Conservation (phyloP, 805 yeast species). For the Myxozyma mucilagina region DNA sequence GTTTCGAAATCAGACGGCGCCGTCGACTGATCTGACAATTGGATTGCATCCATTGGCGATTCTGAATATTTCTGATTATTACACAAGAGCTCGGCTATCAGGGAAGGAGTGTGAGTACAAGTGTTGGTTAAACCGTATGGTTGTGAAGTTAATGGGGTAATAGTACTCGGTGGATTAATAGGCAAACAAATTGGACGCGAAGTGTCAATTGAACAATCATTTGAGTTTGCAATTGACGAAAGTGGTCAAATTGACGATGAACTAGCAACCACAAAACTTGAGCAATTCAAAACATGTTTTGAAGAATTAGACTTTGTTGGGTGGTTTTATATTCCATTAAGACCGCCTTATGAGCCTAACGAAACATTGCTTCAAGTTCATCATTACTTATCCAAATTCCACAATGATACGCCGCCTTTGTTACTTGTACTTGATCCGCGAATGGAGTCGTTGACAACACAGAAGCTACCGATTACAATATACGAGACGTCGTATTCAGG, state of each 20-base stretch:
- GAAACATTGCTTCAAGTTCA: conserved; percentile 21
- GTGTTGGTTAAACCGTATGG: not conserved
- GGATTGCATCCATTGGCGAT: conserved; percentile 41
- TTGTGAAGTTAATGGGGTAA: not conserved
- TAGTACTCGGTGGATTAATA: conserved; percentile 41
- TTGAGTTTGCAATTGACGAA: conserved; percentile 34
- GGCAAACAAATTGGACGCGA: conserved; percentile 39
- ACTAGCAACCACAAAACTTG: conserved; percentile 32
- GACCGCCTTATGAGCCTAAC: conserved; percentile 32
- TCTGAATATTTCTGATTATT: conserved; percentile 42
- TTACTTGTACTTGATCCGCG: conserved; percentile 21
- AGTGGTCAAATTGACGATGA: conserved; percentile 34
- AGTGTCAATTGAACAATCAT: conserved; percentile 39
- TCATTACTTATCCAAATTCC: conserved; percentile 20
- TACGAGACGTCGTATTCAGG: conserved; percentile 24
- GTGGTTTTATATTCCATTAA: conserved; percentile 37
- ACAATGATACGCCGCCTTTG: conserved; percentile 29
- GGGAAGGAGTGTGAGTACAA: conserved; percentile 29
- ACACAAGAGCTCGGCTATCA: conserved; percentile 34
- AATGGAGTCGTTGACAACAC: not conserved
- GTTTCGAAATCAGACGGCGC: conserved; percentile 5
- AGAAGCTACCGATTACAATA: conserved; percentile 23
- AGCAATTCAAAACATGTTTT: conserved; percentile 37
- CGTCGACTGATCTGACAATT: conserved; percentile 23
- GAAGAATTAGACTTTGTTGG: conserved; percentile 41